Percentiles rank a stretch among this genome's conserved stretches.
Conservation (phyloP, 2,329 filamentous ascomycete genomes). For the Fusarium fujikuroi region DNA sequence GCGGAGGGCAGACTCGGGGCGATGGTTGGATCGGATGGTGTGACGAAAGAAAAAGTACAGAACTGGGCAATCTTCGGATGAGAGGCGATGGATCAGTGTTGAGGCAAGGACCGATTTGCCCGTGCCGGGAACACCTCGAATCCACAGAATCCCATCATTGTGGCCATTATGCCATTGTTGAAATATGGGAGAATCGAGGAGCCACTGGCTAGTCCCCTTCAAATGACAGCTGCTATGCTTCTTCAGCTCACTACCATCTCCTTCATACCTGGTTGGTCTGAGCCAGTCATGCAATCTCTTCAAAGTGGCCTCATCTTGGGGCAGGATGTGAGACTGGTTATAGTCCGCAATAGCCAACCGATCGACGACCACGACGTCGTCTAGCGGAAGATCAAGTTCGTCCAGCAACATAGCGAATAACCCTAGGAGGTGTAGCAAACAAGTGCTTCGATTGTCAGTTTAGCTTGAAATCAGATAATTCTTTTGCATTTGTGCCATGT, state of each 20-base stretch:
- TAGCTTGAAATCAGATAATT: neutral
- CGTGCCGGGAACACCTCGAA: slow-evolving; percentile 50
- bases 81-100: slow-evolving; percentile 31
- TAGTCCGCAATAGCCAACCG: slow-evolving; percentile 45
- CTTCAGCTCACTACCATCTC: slow-evolving; percentile 24
- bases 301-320: slow-evolving; percentile 38
- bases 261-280: slow-evolving; percentile 19
- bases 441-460: neutral
- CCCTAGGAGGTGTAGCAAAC: neutral
- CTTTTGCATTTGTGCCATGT: neutral
- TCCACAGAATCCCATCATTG: slow-evolving; percentile 27
- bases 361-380: slow-evolving; percentile 36
- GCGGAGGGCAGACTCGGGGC: slow-evolving; percentile 44
- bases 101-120: slow-evolving; percentile 53
- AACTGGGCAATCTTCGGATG: slow-evolving; percentile 37
- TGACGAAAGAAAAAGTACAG: slow-evolving; percentile 55
- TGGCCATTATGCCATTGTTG: slow-evolving; percentile 8
- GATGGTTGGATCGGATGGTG: slow-evolving; percentile 51
- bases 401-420: neutral
- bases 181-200: slow-evolving; percentile 2
- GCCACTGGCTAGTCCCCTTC: slow-evolving; percentile 25
- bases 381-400: neutral
- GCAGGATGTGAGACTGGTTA: slow-evolving; percentile 48
- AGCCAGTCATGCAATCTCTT: slow-evolving; percentile 29
- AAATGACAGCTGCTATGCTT: slow-evolving; percentile 23